Conservation (phyloP, 2,329 filamentous ascomycete genomes). For the Xylaria sp. region DNA sequence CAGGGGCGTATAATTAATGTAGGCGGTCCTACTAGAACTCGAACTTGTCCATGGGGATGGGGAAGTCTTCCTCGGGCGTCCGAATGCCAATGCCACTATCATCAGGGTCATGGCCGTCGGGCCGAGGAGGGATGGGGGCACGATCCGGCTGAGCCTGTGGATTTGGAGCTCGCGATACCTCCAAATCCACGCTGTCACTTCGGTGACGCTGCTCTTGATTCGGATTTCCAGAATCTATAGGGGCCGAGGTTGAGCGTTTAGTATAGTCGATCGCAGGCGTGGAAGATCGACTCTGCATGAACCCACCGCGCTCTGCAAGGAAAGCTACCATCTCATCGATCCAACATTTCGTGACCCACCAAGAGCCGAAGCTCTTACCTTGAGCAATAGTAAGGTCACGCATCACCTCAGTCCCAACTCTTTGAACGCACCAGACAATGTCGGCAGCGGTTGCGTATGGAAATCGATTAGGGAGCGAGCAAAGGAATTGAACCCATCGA, state of each 20-base stretch:
- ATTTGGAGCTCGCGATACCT: constrained; percentile 52
- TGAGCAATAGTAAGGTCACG: constrained; percentile 83
- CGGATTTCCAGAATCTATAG: constrained; percentile 50
- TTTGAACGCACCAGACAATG: constrained; percentile 80
- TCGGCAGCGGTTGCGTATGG: constrained; percentile 78
- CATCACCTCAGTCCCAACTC: constrained; percentile 80
- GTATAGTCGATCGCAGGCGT: constrained; percentile 41
- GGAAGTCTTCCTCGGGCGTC: constrained; percentile 73
- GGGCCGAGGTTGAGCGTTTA: constrained; percentile 49
- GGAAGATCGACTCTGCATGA: constrained; percentile 70
- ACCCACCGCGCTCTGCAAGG: constrained; percentile 89
- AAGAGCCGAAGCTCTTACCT: constrained; percentile 85
- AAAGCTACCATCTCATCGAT: constrained; percentile 94
- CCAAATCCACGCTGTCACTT: constrained; percentile 60
- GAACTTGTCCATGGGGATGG: constrained; percentile 69
- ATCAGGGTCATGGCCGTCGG: constrained; percentile 66
- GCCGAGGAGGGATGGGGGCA: constrained; percentile 61
- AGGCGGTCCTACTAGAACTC: constrained; percentile 55
- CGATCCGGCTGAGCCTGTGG: constrained; percentile 61
- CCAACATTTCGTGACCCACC: constrained; percentile 97
- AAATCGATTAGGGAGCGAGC: constrained; percentile 75
- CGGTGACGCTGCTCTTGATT: constrained; percentile 55
- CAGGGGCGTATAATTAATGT: constrained; percentile 48
- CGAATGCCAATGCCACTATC: constrained; percentile 81
- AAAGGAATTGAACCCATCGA: constrained; percentile 79